Evolutionary conservation across 768 basidiomycete genomes (phyloP), one percentile per base, ranked within the genome.

Genomic region (Xerocomellus amylosporus): DNA sequence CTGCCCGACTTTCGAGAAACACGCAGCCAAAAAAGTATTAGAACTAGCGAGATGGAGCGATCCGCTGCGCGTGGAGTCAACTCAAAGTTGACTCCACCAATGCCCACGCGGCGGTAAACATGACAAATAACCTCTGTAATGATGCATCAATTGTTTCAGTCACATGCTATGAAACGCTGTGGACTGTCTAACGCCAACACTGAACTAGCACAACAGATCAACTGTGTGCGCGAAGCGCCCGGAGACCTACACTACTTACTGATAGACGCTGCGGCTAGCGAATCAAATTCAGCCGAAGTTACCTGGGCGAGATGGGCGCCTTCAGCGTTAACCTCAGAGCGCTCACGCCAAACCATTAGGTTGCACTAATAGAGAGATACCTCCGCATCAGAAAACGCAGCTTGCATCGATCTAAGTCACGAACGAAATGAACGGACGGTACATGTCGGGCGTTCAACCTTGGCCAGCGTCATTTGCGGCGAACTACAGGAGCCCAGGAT

Each of bases 401-500:
- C 44, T 9, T 38, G n/a, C 6, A 46, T 40, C 8, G 1, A 48
- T 56, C 31, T 17, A n/a, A 46, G 45, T 34, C 43, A 41, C 33
- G 4, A 44, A 34, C 7, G 22, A 39, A 20, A 49, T 22, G 31
- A 30, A 51, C 24, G 17, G 39, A 28, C 9, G 31, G 36, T 38
- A 46, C 22, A 49, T 30, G 12, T 44, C 20, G 13, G 26, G 40
- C 13, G 7, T 15, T 13, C 2, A 24, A 47, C 22, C 20, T 19
- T 31, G 14, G 12, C 28, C 43, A 37, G n/a, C 2, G 13, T 61
- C 52, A 71, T 50, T 67, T 67, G 37, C 58, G 65, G 8, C 64
- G 58, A 40, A 70, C 52, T 9, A 64, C 62, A 43, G 73, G 76
- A n/a, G 17, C 63, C 76, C 77, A 77, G 5, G 71, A 24, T 51